Conservation (phyloP, 176 grass and related monocot genomes). For the bread wheat (Triticum aestivum) region DNA sequence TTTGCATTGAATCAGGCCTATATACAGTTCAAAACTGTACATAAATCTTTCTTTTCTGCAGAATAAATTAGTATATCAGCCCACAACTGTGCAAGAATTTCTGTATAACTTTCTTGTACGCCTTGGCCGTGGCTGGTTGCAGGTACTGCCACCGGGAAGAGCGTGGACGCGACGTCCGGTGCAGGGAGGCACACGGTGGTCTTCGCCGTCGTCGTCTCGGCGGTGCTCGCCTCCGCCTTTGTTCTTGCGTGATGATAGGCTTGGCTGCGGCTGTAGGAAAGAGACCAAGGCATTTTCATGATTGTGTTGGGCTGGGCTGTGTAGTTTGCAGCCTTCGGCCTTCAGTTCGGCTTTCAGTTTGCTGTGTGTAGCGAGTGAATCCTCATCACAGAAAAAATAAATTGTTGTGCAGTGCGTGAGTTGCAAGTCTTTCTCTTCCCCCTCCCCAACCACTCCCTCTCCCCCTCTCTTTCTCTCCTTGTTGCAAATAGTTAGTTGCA, state of each 20-base stretch:
- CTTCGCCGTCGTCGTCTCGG: slow-evolving; percentile 15
- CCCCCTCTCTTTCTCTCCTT: too few relatives aligned
- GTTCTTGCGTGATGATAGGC: not conserved
- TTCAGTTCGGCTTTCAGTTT: not conserved
- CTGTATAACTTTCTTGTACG: too few relatives aligned
- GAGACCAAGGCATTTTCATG: not conserved
- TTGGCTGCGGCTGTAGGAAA: not conserved
- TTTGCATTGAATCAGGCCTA: too few relatives aligned
- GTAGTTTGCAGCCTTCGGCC: not conserved
- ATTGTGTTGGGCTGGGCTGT: too few relatives aligned
- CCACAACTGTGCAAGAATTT: too few relatives aligned
- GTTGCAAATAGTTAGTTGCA: too few relatives aligned
- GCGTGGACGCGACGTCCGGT: not conserved
- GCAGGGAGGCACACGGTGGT: not conserved
- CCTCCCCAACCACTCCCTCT: too few relatives aligned
- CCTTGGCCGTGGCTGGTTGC: too few relatives aligned
- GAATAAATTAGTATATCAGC: too few relatives aligned
- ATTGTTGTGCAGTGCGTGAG: not conserved
- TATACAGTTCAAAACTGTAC: too few relatives aligned
- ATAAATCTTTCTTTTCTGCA: too few relatives aligned
- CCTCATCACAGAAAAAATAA: too few relatives aligned
- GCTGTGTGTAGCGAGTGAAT: not conserved
- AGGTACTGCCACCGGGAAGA: slow-evolving; percentile 27
- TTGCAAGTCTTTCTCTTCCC: not conserved
- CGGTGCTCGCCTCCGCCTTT: not conserved